phyloP scores from a whole-genome alignment of 352 stramenopile genomes.

The Halophytophthora polymorphica region DNA sequence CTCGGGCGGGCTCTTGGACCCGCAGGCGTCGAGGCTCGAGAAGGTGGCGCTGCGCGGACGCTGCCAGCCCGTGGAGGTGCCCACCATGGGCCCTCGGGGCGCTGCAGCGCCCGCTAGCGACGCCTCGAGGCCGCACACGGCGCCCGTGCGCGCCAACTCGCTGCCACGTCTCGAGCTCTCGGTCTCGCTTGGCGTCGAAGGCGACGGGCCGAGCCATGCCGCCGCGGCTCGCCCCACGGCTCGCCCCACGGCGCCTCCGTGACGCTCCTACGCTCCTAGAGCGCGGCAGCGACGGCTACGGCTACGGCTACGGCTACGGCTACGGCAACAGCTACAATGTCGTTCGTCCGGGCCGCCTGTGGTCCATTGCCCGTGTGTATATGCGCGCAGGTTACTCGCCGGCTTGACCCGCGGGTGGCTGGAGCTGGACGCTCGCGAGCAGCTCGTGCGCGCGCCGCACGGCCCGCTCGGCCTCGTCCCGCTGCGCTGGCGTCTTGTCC shows the following conservation, averaged over 20 bases:
- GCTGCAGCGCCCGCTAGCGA: too few species aligned
- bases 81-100: conserved; percentile 5
- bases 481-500: conserved; percentile 5
- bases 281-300: too few species aligned
- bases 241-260: too few species aligned
- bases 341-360: too few species aligned
- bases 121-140: conserved; percentile 35
- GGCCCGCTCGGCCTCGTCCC: conserved; percentile 2
- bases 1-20: conserved; percentile 9
- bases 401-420: conserved; percentile 3
- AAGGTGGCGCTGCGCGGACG: conserved; percentile 39
- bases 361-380: too few species aligned
- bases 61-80: conserved; percentile 24
- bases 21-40: conserved; percentile 39
- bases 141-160: conserved; percentile 47
- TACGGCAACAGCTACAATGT: too few species aligned
- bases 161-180: conserved; percentile 34
- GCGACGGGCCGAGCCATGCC: too few species aligned
- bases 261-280: too few species aligned
- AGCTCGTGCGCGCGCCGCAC: conserved; percentile 11
- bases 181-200: neutral
- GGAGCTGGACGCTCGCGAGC: conserved; percentile 17
- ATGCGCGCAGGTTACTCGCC: too few species aligned
- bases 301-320: too few species aligned
- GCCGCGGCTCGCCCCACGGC: too few species aligned